A percentile compares a stretch with the other conserved stretches of the same genome.
phyloP scores from a whole-genome alignment of 257 asterid species.

The Agastache rugosa region DNA sequence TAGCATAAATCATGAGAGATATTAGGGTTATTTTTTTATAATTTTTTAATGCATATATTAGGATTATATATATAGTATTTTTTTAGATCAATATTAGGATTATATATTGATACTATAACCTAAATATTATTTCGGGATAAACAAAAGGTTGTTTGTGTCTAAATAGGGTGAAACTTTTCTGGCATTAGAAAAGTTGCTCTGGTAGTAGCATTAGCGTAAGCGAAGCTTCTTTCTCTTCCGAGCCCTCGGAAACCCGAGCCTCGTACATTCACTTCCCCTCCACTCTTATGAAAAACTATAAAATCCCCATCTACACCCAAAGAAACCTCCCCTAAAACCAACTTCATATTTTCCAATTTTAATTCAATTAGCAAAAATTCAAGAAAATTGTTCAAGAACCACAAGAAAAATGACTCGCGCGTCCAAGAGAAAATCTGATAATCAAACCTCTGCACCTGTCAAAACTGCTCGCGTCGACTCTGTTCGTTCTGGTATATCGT shows the following conservation, averaged over 20 bases:
- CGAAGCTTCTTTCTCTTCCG: slow-evolving; percentile 8
- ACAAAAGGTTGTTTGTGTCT: not conserved
- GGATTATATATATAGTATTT: too few relatives aligned
- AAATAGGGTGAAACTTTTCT: not conserved
- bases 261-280: slow-evolving; percentile 21
- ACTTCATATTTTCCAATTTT: not conserved
- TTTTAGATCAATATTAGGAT: too few relatives aligned
- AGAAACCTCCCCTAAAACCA: slow-evolving; percentile 41
- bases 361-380: not conserved
- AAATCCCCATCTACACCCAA: slow-evolving; percentile 29
- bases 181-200: slow-evolving; percentile 1
- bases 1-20: too few relatives aligned
- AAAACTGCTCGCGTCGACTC: slow-evolving; percentile 57
- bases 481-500: slow-evolving; percentile 58
- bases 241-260: slow-evolving; percentile 36
- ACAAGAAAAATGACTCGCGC: slow-evolving; percentile 58
- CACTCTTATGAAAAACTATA: slow-evolving; percentile 30
- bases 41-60: too few relatives aligned
- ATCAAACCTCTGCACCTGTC: slow-evolving; percentile 47
- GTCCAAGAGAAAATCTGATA: slow-evolving; percentile 75
- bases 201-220: slow-evolving; percentile 8
- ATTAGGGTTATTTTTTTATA: too few relatives aligned
- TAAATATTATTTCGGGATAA: too few relatives aligned
- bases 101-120: too few relatives aligned
- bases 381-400: slow-evolving; percentile 5